Conservation (phyloP, 106 monocot species). For the Hemerocallis citrina region DNA sequence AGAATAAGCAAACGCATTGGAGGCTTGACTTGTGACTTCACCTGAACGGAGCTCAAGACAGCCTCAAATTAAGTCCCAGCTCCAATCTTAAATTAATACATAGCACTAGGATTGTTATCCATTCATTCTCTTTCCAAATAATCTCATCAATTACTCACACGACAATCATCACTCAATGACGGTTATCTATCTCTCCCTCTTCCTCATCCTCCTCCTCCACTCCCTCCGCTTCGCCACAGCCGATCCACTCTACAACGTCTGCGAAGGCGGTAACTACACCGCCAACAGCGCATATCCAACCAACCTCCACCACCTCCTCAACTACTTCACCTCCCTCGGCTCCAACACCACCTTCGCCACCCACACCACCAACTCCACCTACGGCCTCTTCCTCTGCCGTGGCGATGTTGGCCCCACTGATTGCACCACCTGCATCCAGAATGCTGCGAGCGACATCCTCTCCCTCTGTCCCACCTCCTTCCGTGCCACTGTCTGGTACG, state of each 20-base stretch:
- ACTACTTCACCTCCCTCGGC: neutral
- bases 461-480: neutral
- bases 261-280: neutral
- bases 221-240: too few species aligned
- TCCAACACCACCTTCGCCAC: neutral
- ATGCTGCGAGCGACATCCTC: neutral
- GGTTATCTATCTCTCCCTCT: too few species aligned
- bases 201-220: too few species aligned
- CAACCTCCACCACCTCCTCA: neutral
- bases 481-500: conserved; percentile 12
- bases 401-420: neutral
- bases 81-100: too few species aligned
- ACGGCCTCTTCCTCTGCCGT: neutral
- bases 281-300: neutral
- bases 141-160: too few species aligned
- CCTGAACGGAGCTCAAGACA: too few species aligned
- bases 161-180: too few species aligned
- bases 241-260: neutral
- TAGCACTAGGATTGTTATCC: too few species aligned
- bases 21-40: too few species aligned
- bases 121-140: too few species aligned
- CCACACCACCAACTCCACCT: neutral
- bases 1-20: too few species aligned
- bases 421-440: neutral
- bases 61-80: too few species aligned